phyloP scores from a whole-genome alignment of 345 rosid species.

The Ceriops zippeliana region DNA sequence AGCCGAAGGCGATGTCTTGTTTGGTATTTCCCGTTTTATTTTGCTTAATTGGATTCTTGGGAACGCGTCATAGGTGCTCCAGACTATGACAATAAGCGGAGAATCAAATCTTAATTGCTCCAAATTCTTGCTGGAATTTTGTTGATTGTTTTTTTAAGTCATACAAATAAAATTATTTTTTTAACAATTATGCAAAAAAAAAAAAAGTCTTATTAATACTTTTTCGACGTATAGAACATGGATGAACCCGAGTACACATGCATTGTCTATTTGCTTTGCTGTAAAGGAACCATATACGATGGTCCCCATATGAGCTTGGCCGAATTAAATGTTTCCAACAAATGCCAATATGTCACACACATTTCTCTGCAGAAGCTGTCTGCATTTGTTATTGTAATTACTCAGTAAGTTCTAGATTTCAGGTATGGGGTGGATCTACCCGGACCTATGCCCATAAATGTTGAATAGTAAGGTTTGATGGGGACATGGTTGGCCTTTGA shows the following conservation, averaged over 20 bases:
- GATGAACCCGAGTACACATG: background rate
- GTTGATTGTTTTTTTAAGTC: no score
- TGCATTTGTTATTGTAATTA: background rate
- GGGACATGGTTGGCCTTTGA: constrained; percentile 28
- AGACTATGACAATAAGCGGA: no score
- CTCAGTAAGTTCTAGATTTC: constrained; percentile 5
- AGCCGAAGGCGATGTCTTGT: background rate
- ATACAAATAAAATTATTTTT: background rate
- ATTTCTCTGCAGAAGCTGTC: constrained; percentile 28
- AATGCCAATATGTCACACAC: background rate
- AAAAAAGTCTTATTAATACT: no score
- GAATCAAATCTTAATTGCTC: no score
- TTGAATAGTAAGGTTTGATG: background rate
- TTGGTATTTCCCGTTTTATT: constrained; percentile 1
- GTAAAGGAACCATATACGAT: constrained; percentile 5
- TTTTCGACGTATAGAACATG: background rate
- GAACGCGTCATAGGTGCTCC: background rate
- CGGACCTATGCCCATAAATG: constrained; percentile 6
- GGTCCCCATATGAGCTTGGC: constrained; percentile 5
- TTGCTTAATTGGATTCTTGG: background rate
- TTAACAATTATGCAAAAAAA: background rate
- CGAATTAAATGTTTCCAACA: background rate
- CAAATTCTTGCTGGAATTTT: no score
- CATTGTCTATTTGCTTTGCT: background rate
- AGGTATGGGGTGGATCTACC: background rate